Conservation (phyloP, 768 basidiomycete species). For the Tylopilus felleus region DNA sequence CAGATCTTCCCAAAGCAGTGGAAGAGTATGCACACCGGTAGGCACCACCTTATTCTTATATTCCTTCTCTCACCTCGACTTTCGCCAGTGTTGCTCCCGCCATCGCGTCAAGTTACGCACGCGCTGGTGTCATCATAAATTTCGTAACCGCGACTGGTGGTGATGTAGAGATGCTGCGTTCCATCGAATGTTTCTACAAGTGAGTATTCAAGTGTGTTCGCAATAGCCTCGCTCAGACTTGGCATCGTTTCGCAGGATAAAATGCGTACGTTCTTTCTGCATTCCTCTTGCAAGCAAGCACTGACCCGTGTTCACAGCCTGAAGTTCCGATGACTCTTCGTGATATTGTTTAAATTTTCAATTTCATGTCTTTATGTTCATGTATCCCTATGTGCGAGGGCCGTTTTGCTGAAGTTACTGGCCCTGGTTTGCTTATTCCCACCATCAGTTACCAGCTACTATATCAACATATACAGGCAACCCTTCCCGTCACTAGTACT, state of each 20-base stretch:
- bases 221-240: conserved; percentile 13
- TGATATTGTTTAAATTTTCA: conserved; percentile 83
- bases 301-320: conserved; percentile 48
- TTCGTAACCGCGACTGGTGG: conserved; percentile 97
- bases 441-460: conserved; percentile 45
- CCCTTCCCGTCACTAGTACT: conserved; percentile 27
- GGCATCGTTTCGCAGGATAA: conserved; percentile 53
- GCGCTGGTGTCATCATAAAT: conserved; percentile 91
- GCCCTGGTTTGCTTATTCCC: conserved; percentile 34
- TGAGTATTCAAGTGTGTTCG: conserved; percentile 34
- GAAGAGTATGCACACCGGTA: conserved; percentile 97
- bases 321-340: conserved; percentile 90
- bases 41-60: conserved; percentile 7
- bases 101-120: conserved; percentile 75
- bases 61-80: conserved; percentile 7
- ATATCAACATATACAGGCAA: conserved; percentile 46
- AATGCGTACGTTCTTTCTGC: conserved; percentile 65
- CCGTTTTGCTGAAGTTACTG: conserved; percentile 33
- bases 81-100: conserved; percentile 73
- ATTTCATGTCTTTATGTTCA: conserved; percentile 44
- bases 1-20: conserved; percentile 90
- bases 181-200: conserved; percentile 99
- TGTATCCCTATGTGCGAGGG: conserved; percentile 80
- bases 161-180: conserved; percentile 97
- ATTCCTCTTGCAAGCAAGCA: conserved; percentile 14